phyloP scores from a whole-genome alignment of 495 filamentous ascomycete genomes.

The Penicillium atrosanguineum region DNA sequence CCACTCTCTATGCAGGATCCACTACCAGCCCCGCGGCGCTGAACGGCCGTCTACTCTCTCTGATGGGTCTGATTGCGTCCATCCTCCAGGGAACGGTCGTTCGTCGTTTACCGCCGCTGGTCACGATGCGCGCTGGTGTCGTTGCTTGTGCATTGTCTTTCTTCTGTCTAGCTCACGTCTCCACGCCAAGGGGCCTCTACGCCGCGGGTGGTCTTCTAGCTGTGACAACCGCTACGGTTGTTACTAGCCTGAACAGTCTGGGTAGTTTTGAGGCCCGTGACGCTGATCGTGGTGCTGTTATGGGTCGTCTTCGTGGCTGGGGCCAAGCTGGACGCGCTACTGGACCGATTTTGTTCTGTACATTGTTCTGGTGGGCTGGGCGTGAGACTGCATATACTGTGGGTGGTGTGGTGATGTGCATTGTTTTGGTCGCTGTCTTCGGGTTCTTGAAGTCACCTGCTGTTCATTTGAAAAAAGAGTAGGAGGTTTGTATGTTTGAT shows the following conservation, averaged over 20 bases:
- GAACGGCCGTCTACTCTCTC: conserved; percentile 86
- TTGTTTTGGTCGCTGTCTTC: conserved; percentile 69
- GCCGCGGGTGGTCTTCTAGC: conserved; percentile 77
- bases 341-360: conserved; percentile 86
- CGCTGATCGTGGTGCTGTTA: conserved; percentile 76
- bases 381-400: conserved; percentile 77
- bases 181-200: conserved; percentile 67
- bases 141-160: conserved; percentile 75
- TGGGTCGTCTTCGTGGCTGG: conserved; percentile 82
- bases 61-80: conserved; percentile 89
- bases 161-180: conserved; percentile 69
- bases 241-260: conserved; percentile 88
- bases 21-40: conserved; percentile 57
- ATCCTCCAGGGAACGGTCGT: conserved; percentile 84
- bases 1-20: conserved; percentile 74
- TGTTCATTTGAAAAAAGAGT: conserved; percentile 17
- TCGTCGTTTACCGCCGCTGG: conserved; percentile 73
- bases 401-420: conserved; percentile 76
- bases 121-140: conserved; percentile 76
- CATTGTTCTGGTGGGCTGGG: conserved; percentile 99
- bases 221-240: conserved; percentile 87
- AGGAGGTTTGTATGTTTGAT: not conserved
- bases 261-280: conserved; percentile 84
- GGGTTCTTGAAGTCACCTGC: conserved; percentile 54
- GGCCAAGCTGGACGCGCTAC: conserved; percentile 84